A percentile compares a stretch with the other conserved stretches of the same genome.
Conservation (phyloP, 1,139 yeast genomes). For the Sugiyamaella neomexicana region DNA sequence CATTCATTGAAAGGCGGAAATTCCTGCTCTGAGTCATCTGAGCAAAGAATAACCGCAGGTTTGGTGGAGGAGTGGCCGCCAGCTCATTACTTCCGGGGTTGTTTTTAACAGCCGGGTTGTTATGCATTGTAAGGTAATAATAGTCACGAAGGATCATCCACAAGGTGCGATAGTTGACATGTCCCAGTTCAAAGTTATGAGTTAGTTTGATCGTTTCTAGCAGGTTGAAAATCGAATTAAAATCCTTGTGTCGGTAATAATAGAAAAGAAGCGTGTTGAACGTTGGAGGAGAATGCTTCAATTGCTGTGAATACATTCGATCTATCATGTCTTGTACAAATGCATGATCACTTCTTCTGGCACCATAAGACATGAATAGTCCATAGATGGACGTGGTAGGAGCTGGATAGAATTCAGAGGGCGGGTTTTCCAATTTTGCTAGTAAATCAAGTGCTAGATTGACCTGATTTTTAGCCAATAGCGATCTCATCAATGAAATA, state of each 20-base stretch:
- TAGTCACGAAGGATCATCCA: conserved; percentile 34
- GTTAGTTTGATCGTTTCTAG: conserved; percentile 13
- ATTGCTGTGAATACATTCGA: conserved; percentile 25
- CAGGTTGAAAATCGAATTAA: conserved; percentile 25
- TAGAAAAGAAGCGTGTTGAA: conserved; percentile 29
- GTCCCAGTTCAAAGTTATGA: conserved; percentile 19
- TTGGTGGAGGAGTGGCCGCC: conserved; percentile 12
- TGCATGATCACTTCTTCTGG: conserved; percentile 26
- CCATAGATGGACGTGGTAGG: conserved; percentile 31
- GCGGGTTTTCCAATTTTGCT: conserved; percentile 25
- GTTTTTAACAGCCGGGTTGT: too few relatives aligned
- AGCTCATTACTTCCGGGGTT: too few relatives aligned
- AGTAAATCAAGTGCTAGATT: conserved; percentile 28
- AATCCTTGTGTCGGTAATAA: conserved; percentile 28
- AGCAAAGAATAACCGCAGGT: conserved; percentile 23
- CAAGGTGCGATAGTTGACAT: conserved; percentile 28
- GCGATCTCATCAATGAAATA: conserved; percentile 29
- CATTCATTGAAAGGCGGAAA: conserved; percentile 27
- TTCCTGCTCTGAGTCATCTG: conserved; percentile 26
- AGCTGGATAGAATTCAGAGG: conserved; percentile 20
- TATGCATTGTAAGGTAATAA: conserved; percentile 17
- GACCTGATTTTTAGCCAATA: conserved; percentile 26
- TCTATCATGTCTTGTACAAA: conserved; percentile 25
- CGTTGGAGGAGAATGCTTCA: conserved; percentile 25
- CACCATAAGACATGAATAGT: conserved; percentile 32